A percentile compares a stretch with the other conserved stretches of the same genome.
Evolutionary conservation across 345 rosid species (phyloP).

Genomic region (Kandelia obovata): DNA sequence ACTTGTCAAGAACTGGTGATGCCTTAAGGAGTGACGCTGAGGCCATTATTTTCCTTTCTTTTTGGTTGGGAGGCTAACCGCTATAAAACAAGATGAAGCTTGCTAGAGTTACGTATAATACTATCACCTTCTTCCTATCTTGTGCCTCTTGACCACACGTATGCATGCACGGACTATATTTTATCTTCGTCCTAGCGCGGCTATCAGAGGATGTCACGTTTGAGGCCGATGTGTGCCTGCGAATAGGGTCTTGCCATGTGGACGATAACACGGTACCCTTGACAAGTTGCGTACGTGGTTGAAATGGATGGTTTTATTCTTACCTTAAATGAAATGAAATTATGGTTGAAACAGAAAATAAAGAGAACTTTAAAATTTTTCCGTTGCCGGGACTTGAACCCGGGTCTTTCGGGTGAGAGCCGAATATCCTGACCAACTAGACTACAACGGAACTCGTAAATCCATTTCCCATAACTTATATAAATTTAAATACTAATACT

Average conservation of each 20-base stretch:
- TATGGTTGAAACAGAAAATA: neutral
- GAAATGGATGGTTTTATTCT: conserved; percentile 28
- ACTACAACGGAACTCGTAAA: conserved; percentile 29
- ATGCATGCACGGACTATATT: conserved; percentile 29
- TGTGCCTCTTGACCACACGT: conserved; percentile 39
- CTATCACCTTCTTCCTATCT: conserved; percentile 37
- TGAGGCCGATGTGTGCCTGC: conserved; percentile 61
- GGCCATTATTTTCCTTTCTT: conserved; percentile 52
- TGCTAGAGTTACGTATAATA: conserved; percentile 9
- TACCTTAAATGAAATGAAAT: conserved; percentile 29
- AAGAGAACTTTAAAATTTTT: neutral
- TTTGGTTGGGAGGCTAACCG: conserved; percentile 16
- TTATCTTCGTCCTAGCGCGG: conserved; percentile 35
- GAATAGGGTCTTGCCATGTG: conserved; percentile 52
- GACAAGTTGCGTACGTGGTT: conserved; percentile 33
- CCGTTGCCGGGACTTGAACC: conserved; percentile 87
- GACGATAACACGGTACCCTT: conserved; percentile 45
- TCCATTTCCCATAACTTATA: no score
- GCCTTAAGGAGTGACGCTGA: conserved; percentile 84
- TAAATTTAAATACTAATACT: no score
- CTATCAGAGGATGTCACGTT: conserved; percentile 53
- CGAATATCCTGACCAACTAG: conserved; percentile 73
- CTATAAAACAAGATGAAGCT: conserved; percentile 7
- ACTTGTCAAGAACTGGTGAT: conserved; percentile 73
- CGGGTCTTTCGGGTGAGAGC: conserved; percentile 77